phyloP scores from a whole-genome alignment of 441 rosid species.

The Populus trichocarpa region DNA sequence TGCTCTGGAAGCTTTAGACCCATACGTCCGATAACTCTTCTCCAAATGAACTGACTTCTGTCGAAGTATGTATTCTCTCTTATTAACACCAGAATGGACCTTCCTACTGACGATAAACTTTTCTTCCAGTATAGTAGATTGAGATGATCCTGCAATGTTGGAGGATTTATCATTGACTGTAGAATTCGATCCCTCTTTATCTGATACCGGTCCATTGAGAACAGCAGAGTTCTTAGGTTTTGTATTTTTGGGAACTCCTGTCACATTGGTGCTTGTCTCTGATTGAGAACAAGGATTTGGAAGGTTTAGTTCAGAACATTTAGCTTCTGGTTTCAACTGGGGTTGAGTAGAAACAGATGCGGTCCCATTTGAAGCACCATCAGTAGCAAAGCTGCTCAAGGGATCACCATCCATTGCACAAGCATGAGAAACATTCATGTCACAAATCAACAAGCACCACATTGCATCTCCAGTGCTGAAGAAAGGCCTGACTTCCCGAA shows the following conservation, averaged over 20 bases:
- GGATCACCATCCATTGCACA: slow-evolving; percentile 81
- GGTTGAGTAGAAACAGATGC: slow-evolving; percentile 28
- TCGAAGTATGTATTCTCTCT: slow-evolving; percentile 68
- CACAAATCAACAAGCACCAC: slow-evolving; percentile 94
- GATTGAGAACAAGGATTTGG: slow-evolving; percentile 44
- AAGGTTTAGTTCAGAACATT: slow-evolving; percentile 39
- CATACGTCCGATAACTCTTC: slow-evolving; percentile 68
- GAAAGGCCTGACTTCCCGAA: slow-evolving; percentile 78
- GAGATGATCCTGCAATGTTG: slow-evolving; percentile 40
- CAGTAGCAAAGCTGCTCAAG: slow-evolving; percentile 38
- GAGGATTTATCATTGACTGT: slow-evolving; percentile 49
- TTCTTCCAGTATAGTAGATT: slow-evolving; percentile 51
- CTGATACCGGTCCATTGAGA: slow-evolving; percentile 40
- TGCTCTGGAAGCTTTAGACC: slow-evolving; percentile 56
- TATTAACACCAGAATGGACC: slow-evolving; percentile 46
- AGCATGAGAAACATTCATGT: slow-evolving; percentile 93
- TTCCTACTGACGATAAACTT: slow-evolving; percentile 60
- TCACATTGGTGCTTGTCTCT: slow-evolving; percentile 32
- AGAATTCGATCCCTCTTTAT: slow-evolving; percentile 46
- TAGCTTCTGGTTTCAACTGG: slow-evolving; percentile 34
- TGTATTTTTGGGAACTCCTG: slow-evolving; percentile 31
- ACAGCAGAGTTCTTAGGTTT: slow-evolving; percentile 46
- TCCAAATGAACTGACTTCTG: slow-evolving; percentile 76
- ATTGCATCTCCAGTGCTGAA: slow-evolving; percentile 94
- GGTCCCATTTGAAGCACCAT: slow-evolving; percentile 34